phyloP scores from a whole-genome alignment of 2,329 filamentous ascomycete genomes.

The Verticillium klebahnii region DNA sequence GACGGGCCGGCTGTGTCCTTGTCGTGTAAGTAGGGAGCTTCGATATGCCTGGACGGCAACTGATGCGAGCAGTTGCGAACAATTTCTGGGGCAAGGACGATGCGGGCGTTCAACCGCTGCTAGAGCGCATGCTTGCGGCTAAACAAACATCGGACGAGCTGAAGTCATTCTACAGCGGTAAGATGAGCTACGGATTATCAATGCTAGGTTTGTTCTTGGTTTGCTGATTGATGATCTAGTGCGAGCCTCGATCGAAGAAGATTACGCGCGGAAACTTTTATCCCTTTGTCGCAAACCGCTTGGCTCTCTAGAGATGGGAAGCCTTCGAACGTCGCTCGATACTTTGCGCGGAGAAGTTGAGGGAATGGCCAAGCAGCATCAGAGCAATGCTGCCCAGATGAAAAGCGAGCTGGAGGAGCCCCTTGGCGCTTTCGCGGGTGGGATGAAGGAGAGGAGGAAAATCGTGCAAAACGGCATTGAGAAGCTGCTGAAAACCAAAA shows the following conservation, averaged over 20 bases:
- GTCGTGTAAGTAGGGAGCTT: conserved; percentile 51
- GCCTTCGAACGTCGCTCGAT: conserved; percentile 79
- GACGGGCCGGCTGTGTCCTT: conserved; percentile 62
- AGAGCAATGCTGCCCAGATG: conserved; percentile 88
- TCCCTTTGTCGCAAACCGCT: conserved; percentile 83
- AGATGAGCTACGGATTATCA: neutral
- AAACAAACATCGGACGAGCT: conserved; percentile 95
- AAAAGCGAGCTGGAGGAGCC: conserved; percentile 94
- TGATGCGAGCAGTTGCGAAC: conserved; percentile 71
- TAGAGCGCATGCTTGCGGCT: conserved; percentile 90
- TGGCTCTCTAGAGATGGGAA: conserved; percentile 82
- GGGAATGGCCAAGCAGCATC: conserved; percentile 89
- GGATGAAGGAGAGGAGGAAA: conserved; percentile 94
- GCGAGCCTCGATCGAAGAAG: conserved; percentile 90
- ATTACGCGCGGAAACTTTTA: conserved; percentile 86
- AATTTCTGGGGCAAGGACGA: conserved; percentile 99
- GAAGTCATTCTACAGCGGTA: conserved; percentile 83
- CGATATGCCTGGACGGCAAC: neutral
- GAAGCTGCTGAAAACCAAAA: conserved; percentile 88
- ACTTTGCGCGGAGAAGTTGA: conserved; percentile 86
- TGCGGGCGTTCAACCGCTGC: conserved; percentile 84
- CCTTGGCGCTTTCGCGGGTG: conserved; percentile 82
- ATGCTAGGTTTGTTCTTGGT: neutral
- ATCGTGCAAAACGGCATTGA: conserved; percentile 94
- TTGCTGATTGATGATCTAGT: conserved; percentile 41